These are phyloP conservation scores for Oenanthe javanica DNA, from an alignment of 140 eudicot species.

Conservation along the genomic window DNA sequence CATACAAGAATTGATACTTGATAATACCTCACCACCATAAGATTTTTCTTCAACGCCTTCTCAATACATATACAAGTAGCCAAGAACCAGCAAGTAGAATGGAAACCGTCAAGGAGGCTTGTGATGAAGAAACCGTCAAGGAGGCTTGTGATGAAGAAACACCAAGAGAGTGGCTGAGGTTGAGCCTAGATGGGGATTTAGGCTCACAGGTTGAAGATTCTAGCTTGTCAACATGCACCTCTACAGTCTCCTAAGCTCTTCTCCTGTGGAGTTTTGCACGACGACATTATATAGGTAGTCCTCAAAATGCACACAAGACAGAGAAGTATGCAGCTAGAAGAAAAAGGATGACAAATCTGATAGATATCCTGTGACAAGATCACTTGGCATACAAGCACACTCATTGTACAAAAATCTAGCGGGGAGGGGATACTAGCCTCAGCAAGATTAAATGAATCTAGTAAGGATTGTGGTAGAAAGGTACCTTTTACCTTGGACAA, in stretches of 20 bases:
- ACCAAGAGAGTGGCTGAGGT: conserved; percentile 48
- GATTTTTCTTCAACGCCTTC: conserved; percentile 5
- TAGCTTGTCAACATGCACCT: conserved; percentile 32
- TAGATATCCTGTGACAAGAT: too few species aligned
- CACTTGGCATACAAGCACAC: conserved; percentile 54
- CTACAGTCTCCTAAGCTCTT: conserved; percentile 28
- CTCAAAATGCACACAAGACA: conserved; percentile 87
- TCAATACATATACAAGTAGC: neutral
- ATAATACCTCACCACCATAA: neutral
- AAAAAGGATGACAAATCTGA: too few species aligned
- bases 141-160: conserved; percentile 8
- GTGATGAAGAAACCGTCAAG: too few species aligned
- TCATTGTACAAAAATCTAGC: conserved; percentile 44
- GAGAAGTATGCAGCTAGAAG: conserved; percentile 20
- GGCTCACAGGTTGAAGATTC: conserved; percentile 14
- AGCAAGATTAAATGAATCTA: conserved; percentile 16
- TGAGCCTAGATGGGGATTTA: conserved; percentile 43
- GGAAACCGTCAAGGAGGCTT: conserved; percentile 7
- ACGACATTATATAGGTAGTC: conserved; percentile 78
- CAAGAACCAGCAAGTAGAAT: neutral
- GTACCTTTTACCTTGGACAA: conserved; percentile 21
- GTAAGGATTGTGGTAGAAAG: conserved; percentile 22
- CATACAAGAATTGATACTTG: neutral
- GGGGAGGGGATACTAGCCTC: conserved; percentile 22
- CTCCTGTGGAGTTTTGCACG: conserved; percentile 68